Conservation (phyloP, 176 grass and related monocot genomes). For the Zea mays region Zm-B73-REFERENCE-NAM-5.0 NC_050100.1:219088501-219089000, state of each 20-base stretch:
- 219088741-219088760: not conserved
- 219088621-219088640: constrained; percentile 49
- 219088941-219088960: too few species aligned
- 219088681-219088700: constrained; percentile 46
- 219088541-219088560: constrained; percentile 42
- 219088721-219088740: constrained; percentile 10
- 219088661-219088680: constrained; percentile 48
- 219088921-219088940: too few species aligned
- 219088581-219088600: constrained; percentile 55
- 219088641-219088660: constrained; percentile 48
- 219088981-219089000: too few species aligned
- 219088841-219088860: too few species aligned
- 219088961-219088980: too few species aligned
- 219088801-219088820: not conserved
- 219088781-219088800: not conserved
- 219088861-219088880: too few species aligned
- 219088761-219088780: not conserved
- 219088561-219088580: constrained; percentile 50
- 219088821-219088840: too few species aligned
- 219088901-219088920: too few species aligned
- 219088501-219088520: constrained; percentile 41
- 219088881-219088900: too few species aligned
- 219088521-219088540: constrained; percentile 4
- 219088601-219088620: constrained; percentile 73
- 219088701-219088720: constrained; percentile 40